A percentile compares a stretch with the other conserved stretches of the same genome.
These are phyloP conservation scores for Acanthamoeba lenticulata DNA, from an alignment of 208 protist genomes.

Conservation along the genomic window DNA sequence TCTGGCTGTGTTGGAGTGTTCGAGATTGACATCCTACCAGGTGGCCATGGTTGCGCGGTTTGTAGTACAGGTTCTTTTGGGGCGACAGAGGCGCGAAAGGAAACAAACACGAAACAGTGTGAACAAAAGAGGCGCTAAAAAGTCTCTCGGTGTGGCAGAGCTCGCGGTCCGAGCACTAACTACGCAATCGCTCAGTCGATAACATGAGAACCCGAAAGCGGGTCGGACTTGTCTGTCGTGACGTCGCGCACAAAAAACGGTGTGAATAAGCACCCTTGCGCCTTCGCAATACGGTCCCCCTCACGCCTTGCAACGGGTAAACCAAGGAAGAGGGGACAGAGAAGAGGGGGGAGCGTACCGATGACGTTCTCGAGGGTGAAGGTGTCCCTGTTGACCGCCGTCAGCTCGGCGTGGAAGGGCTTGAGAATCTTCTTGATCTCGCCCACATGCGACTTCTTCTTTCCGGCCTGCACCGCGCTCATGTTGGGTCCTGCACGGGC, in stretches of 20 bases:
- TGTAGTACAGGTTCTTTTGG: too few relatives aligned
- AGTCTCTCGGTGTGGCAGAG: background rate
- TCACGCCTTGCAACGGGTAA: too few relatives aligned
- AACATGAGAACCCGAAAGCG: slow-evolving; percentile 46
- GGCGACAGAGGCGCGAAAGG: background rate
- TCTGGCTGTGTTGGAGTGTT: too few relatives aligned
- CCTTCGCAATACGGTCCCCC: too few relatives aligned
- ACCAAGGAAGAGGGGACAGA: background rate
- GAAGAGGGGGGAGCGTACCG: background rate
- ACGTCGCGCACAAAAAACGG: background rate
- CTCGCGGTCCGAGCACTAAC: background rate
- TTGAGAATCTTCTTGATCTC: slow-evolving; percentile 61
- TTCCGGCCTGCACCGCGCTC: slow-evolving; percentile 26
- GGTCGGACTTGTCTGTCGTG: slow-evolving; percentile 55
- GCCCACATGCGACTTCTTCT: slow-evolving; percentile 65
- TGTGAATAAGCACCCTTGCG: background rate
- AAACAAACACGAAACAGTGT: background rate
- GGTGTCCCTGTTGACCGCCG: slow-evolving; percentile 42
- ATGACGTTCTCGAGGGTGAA: slow-evolving; percentile 62
- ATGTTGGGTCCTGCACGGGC: background rate
- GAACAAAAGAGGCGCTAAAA: too few relatives aligned
- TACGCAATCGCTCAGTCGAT: background rate
- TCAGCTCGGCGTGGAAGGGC: slow-evolving; percentile 67
- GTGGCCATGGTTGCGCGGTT: too few relatives aligned
- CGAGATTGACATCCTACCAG: too few relatives aligned